A percentile compares a stretch with the other conserved stretches of the same genome.
phyloP scores from a whole-genome alignment of 148 eudicot species.

The Rhododendron williamsianum region DNA sequence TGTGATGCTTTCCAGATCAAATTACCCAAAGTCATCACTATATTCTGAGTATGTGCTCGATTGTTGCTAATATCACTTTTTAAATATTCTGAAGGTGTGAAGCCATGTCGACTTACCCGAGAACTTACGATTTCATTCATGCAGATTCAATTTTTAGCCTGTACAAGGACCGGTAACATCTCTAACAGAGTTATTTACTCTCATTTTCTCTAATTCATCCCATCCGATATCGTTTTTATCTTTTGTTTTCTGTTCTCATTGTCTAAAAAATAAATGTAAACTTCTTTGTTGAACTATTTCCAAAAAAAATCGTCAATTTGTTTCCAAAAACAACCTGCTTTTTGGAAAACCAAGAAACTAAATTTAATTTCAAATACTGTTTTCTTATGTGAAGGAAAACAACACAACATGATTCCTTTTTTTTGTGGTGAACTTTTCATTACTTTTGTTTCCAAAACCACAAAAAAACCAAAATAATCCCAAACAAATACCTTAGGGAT shows the following conservation, averaged over 20 bases:
- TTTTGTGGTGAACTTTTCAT: neutral
- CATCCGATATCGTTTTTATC: neutral
- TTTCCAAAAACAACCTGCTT: neutral
- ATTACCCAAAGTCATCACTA: neutral
- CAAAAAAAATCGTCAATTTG: neutral
- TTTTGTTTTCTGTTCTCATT: neutral
- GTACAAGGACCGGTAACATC: conserved; percentile 58
- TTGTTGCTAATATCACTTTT: neutral
- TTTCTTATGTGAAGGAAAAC: neutral
- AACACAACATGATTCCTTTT: neutral
- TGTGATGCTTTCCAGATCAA: neutral
- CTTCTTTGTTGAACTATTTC: neutral
- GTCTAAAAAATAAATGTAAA: too few species aligned
- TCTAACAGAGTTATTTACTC: neutral
- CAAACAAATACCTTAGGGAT: neutral
- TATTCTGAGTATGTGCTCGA: neutral
- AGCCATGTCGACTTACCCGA: conserved; percentile 95
- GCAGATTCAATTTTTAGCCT: conserved; percentile 70
- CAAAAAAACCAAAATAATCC: neutral
- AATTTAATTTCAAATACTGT: neutral
- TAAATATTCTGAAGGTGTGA: conserved; percentile 56
- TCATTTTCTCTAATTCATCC: neutral
- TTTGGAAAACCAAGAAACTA: neutral
- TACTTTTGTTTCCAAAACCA: neutral
- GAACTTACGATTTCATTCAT: conserved; percentile 81